Base-by-base conservation (phyloP, 176 grass and related monocot species). In the Rhynchospora pubera region DNA sequence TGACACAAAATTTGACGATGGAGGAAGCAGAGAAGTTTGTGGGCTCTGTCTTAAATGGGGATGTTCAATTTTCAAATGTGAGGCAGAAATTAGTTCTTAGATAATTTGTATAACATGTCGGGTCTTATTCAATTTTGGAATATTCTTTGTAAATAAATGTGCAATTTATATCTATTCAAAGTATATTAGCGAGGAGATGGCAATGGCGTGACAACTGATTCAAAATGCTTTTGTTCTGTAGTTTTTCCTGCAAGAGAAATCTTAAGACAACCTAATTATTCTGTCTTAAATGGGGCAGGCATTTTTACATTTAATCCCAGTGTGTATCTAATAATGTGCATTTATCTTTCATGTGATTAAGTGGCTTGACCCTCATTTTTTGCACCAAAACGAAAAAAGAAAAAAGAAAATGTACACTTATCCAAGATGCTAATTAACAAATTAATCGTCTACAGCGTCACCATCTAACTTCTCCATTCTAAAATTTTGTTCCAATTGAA, bases 11-110 rank as follows among this genome's bases (percentile, higher is more conserved):
- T 56, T 22, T 99, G 14, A 93, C 89, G 8, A 55, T 95, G 82
- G 96, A 95, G 85, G 90, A 91, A 78, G 66, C 86, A 19, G 92
- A 99, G 85, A 90, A 83, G 32, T 99, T 95, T 78, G 79, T 99
- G 18, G 77, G 77, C 43, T 93, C 91, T 9, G 87, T 99, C 56
- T 83, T 95, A 58, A 99, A 93, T 87, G 96, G 92, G 52, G 92
- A 99, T 82, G 81, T 93, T 53, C 82, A 84, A 46, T 79, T 99
- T 26, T 87, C 85, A 9, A 80, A 79, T 66, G 55, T 86, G 32
- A 86, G 83, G 53, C 79, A 87, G 57, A 91, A 93, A 61, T 87
- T 87, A 77, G 82, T 86, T 85, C 72, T 93, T 86, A 82, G 58
- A 70, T 93, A 90, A 84, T 70, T 52, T 82, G 44, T 66, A 66